A percentile compares a stretch with the other conserved stretches of the same genome.
Conservation (phyloP, 2,329 filamentous ascomycete genomes). For the Penicillium sp. region DNA sequence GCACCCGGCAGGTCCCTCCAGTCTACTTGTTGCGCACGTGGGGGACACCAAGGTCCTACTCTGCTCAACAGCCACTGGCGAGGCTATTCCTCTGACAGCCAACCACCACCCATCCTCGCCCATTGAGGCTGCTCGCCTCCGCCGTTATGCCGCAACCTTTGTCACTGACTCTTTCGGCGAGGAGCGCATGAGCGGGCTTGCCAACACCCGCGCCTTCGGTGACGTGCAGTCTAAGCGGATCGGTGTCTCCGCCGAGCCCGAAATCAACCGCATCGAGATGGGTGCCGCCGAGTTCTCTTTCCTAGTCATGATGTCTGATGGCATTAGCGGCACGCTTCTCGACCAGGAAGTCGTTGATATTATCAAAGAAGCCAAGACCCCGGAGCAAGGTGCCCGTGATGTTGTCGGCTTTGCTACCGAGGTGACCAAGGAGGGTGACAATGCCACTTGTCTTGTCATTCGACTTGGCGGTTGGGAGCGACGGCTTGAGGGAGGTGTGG, state of each 20-base stretch:
- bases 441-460: conserved; percentile 64
- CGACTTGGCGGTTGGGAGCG: conserved; percentile 66
- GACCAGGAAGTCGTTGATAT: conserved; percentile 98
- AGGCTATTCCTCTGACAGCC: conserved; percentile 77
- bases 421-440: conserved; percentile 66
- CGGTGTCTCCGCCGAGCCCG: conserved; percentile 90
- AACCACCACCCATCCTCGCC: conserved; percentile 93
- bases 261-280: conserved; percentile 77
- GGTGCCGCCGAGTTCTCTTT: conserved; percentile 84
- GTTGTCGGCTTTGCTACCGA: conserved; percentile 89
- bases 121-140: conserved; percentile 76
- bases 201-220: conserved; percentile 91
- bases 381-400: conserved; percentile 76
- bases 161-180: conserved; percentile 97
- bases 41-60: conserved; percentile 90
- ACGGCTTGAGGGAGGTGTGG: conserved; percentile 73
- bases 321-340: conserved; percentile 77
- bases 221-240: conserved; percentile 90
- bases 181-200: conserved; percentile 88
- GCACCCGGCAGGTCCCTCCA: conserved; percentile 84
- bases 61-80: conserved; percentile 80
- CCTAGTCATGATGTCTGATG: conserved; percentile 83
- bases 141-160: conserved; percentile 82
- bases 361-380: conserved; percentile 88
- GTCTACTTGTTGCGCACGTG: conserved; percentile 83